Evolutionary conservation across 805 yeast genomes (phyloP), one percentile per base, ranked within the genome.

Genomic region (Yamadazyma kitorensis): DNA sequence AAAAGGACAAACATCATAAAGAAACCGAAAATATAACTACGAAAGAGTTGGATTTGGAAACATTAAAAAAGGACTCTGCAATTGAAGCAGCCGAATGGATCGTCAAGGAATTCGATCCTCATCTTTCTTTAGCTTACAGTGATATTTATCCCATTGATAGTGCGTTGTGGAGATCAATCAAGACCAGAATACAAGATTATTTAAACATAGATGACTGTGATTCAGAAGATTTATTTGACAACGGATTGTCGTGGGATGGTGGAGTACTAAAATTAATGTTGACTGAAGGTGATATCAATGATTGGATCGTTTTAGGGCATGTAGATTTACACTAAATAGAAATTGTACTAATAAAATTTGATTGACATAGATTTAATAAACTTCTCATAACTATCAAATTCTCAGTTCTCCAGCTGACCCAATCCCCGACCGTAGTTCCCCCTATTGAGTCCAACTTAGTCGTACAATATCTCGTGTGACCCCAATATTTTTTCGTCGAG

Each of bases 41-140:
- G 1, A 56, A 57, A 17, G 45, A 46, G 7, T 32, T 65, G 11
- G 69, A 66, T 24, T 38, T 54, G 27, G 41, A 54, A 2, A 38
- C 44, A 21, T 48, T 60, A 4, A 55, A 63, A 35, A 64, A 67
- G 6, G 61, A 68, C 27, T 64, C 71, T 21, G 80, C 86, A 0
- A 65, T 59, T 5, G 65, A 65, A 17, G 73, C 72, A 0, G 64
- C 69, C 4, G 53, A 48, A 14, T 83, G 91, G 89, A 70, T 74
- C 4, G 41, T 40, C 10, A 49, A 57, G 4, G 82, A 78, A 34
- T 85, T 66, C 50, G 76, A 74, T 33, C 94, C 95, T 1, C 95
- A 85, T 52, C 61, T 85, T 12, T 80, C 88, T 6, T 57, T 85
- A 35, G 78, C 78, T 4, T 85, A 85, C 54, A 78, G 87, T 7